Conservation (phyloP, 176 grass and related monocot genomes). For the Luzula sylvatica region DNA sequence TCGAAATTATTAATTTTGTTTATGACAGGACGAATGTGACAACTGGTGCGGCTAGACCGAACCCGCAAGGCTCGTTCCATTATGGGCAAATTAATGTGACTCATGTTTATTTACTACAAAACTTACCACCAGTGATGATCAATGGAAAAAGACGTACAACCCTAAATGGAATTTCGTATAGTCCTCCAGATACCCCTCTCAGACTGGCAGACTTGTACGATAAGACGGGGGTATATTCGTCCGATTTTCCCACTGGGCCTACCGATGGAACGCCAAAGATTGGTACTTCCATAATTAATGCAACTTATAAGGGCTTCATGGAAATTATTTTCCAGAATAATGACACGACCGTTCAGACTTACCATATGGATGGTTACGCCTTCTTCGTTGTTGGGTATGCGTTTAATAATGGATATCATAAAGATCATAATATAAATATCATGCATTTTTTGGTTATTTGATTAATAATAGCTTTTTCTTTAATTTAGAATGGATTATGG, state of each 20-base stretch:
- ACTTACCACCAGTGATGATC: conserved; percentile 49
- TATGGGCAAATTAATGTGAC: conserved; percentile 83
- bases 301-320: conserved; percentile 73
- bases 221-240: conserved; percentile 55
- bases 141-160: conserved; percentile 59
- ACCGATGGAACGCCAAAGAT: conserved; percentile 34
- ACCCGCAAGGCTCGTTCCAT: conserved; percentile 94
- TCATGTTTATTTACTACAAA: conserved; percentile 72
- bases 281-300: conserved; percentile 65
- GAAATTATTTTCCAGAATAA: conserved; percentile 98
- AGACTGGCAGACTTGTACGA: conserved; percentile 62
- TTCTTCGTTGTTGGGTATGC: conserved; percentile 86
- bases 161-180: conserved; percentile 68
- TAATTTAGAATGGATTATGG: conserved; percentile 85
- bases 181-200: conserved; percentile 60
- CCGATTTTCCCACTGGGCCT: conserved; percentile 74
- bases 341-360: conserved; percentile 68
- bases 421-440: no score
- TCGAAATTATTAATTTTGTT: background rate
- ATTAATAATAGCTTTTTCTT: conserved; percentile 2
- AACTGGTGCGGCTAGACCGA: conserved; percentile 83
- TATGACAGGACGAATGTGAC: conserved; percentile 81
- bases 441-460: background rate
- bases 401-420: background rate
- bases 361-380: conserved; percentile 82